Evolutionary conservation across 352 stramenopile genomes (phyloP), one percentile per base, ranked within the genome.

Genomic region (Blastocystis sp.): DNA sequence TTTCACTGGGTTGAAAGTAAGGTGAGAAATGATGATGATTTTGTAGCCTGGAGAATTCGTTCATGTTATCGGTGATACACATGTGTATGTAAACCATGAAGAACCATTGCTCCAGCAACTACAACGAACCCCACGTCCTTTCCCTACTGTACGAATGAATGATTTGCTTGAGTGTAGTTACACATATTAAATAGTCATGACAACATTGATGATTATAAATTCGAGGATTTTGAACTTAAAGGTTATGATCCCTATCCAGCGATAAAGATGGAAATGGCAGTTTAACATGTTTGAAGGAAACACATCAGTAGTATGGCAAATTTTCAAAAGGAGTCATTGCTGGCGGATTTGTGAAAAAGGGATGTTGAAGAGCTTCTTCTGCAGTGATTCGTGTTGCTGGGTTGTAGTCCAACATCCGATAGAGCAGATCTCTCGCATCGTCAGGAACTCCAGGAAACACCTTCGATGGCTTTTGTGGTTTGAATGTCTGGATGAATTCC

Each of bases 181-280:
- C 79, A 79, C 1, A 91, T 92, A 63, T 91, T 92, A 13, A 96
- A 95, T 62, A 90, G 92, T 8, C 95, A 93, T 39, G 94, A 92
- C 0, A 93, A 95, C 77, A 98, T 99, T 90, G 96, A 98, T 90
- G 93, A 93, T 29, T 99, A 99, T 91, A 91, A 91, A 50, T 98
- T 97, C 75, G 93, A 94, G 4, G 97, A 99, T 91, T 98, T 99
- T 75, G 94, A 95, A 70, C 90, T 99, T 13, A 92, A 76, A 20
- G 95, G 94, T 54, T 99, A 99, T 92, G 93, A 95, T 37, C 97
- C 96, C 4, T 93, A 98, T 87, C 94, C 94, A 80, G 93, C 94
- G 61, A 98, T 99, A 91, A 98, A 98, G 91, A 99, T 99, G 97
- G 94, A 98, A 90, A 99, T 99, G 97, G 97, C 97, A 92, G 90